Conservation (phyloP, 495 filamentous ascomycete species). For the Parmelia sp. region DNA sequence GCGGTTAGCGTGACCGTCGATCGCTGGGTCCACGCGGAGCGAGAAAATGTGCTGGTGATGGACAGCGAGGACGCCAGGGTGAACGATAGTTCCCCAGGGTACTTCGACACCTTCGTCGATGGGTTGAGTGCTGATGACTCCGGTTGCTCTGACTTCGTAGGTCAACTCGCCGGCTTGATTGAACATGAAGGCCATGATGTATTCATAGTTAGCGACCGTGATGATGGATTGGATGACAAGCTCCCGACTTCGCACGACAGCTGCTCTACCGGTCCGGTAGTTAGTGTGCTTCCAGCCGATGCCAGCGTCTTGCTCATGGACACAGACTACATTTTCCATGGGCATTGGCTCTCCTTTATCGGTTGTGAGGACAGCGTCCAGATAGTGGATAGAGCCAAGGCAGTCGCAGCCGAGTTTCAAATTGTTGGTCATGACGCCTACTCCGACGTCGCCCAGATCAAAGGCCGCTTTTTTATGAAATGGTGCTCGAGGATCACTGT, state of each 20-base stretch:
- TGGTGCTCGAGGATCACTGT: conserved; percentile 57
- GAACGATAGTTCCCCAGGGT: conserved; percentile 78
- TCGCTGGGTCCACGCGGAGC: conserved; percentile 73
- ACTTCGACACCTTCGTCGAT: conserved; percentile 63
- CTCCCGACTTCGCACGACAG: conserved; percentile 54
- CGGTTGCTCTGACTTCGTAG: conserved; percentile 79
- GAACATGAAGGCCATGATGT: conserved; percentile 78
- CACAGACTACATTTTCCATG: conserved; percentile 54
- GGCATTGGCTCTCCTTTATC: conserved; percentile 49
- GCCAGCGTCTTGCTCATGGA: conserved; percentile 64
- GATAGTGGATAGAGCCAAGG: conserved; percentile 60
- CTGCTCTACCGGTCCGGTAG: conserved; percentile 55
- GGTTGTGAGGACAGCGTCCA: conserved; percentile 52
- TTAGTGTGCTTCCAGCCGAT: conserved; percentile 64
- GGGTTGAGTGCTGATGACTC: conserved; percentile 77
- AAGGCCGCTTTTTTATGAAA: conserved; percentile 65
- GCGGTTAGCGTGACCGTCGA: conserved; percentile 69
- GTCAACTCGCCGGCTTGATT: conserved; percentile 75
- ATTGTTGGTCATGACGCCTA: conserved; percentile 61
- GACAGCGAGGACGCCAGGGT: conserved; percentile 73
- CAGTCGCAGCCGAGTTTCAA: conserved; percentile 62
- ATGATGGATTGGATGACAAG: conserved; percentile 69
- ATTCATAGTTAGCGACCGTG: conserved; percentile 78
- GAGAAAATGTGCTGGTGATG: conserved; percentile 90
- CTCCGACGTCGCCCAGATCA: conserved; percentile 62